These are phyloP conservation scores for Exophiala sp. DNA, from an alignment of 2,329 filamentous ascomycete species.

Conservation along the genomic window DNA sequence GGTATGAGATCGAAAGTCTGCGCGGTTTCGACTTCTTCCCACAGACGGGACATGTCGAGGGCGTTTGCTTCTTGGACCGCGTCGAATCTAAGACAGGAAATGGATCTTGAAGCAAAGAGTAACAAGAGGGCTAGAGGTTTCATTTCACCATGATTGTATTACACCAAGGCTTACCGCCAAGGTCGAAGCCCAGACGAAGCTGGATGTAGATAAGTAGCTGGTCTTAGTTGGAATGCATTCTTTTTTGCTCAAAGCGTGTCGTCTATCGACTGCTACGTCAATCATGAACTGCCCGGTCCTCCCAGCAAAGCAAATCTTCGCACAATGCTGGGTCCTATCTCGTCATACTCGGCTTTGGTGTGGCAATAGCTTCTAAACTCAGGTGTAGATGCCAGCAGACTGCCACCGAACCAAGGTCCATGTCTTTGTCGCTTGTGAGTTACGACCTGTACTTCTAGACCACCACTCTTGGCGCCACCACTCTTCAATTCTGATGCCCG, in stretches of 20 bases:
- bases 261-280: constrained; percentile 5
- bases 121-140: too few relatives aligned
- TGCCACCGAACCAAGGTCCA: constrained; percentile 97
- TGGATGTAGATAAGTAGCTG: too few relatives aligned
- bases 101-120: too few relatives aligned
- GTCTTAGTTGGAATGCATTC: too few relatives aligned
- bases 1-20: constrained; percentile 85
- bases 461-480: constrained; percentile 87
- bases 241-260: background rate
- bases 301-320: constrained; percentile 90
- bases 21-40: constrained; percentile 97
- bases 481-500: constrained; percentile 86
- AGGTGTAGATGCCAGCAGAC: constrained; percentile 90
- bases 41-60: constrained; percentile 69
- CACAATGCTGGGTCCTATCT: constrained; percentile 93
- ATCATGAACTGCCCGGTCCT: constrained; percentile 65
- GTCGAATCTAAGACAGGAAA: constrained; percentile 15
- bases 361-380: constrained; percentile 99
- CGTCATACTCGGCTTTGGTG: constrained; percentile 85
- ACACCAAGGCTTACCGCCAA: too few relatives aligned
- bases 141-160: too few relatives aligned
- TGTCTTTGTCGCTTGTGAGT: constrained; percentile 96
- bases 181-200: too few relatives aligned
- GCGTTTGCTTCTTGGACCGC: constrained; percentile 57
- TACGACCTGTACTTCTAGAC: constrained; percentile 94